phyloP scores from a whole-genome alignment of 345 rosid species.

The Eucalyptus cladocalyx region DNA sequence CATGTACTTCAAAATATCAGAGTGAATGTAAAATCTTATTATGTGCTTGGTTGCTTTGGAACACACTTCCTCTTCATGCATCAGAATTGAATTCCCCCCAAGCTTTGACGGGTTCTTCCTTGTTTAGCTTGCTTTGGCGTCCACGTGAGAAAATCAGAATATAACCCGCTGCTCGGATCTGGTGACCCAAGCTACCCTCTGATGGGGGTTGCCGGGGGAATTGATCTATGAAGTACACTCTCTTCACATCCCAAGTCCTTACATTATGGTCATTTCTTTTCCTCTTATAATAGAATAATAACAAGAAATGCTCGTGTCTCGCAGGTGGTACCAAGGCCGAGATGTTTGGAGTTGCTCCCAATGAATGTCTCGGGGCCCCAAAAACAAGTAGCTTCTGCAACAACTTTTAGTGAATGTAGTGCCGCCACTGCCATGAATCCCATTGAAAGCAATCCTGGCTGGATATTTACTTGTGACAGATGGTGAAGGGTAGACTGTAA shows the following conservation, averaged over 20 bases:
- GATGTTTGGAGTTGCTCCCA: not conserved
- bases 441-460: not conserved
- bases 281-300: not conserved
- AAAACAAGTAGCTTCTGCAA: not conserved
- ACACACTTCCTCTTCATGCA: not conserved
- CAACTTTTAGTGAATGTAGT: not conserved
- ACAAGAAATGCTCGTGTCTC: not conserved
- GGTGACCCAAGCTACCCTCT: slow-evolving; percentile 35
- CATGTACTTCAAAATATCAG: not conserved
- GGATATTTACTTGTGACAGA: not conserved
- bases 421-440: not conserved
- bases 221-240: slow-evolving; percentile 29
- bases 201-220: slow-evolving; percentile 29
- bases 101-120: not conserved
- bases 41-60: not conserved
- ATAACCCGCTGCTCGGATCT: slow-evolving; percentile 50
- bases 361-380: not conserved
- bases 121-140: slow-evolving; percentile 77
- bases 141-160: slow-evolving; percentile 83
- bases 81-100: not conserved
- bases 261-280: not conserved
- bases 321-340: not conserved
- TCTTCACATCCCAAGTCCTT: not conserved
- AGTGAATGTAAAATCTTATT: not conserved
- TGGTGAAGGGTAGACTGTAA: not conserved